Base-by-base conservation (phyloP, 805 yeast species). In the Candida andamanensis region DNA sequence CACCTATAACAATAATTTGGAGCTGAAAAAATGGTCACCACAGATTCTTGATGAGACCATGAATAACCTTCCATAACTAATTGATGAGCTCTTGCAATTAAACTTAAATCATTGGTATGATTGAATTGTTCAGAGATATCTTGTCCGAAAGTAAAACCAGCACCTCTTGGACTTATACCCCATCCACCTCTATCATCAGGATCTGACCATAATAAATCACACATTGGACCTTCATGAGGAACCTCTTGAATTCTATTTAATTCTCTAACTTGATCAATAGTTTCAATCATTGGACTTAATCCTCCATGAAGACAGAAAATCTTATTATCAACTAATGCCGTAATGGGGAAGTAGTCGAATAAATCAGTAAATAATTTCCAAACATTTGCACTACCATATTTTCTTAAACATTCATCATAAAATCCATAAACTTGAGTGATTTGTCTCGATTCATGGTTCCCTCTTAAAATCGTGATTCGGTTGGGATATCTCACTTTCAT, bases 91-190 rank as follows among this genome's bases (percentile, higher is more conserved):
- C 97, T 77, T 17, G 97, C 95, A 42, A 89, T 82, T 41, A 89
- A 66, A 32, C 83, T 72, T 43, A 89, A 67, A 44, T 82, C 87
- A 56, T 89, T 89, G 13, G 87, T 80, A 61, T 87, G 95, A 56
- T 89, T 89, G 63, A 89, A 89, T 54, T 86, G 95, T 56, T 85
- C 95, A 45, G 89, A 76, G 49, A 87, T 85, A 67, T 89, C 95
- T 64, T 82, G 94, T 49, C 97, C 97, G 75, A 89, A 89, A 52
- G 95, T 85, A 80, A 84, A 89, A 59, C 97, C 97, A 41, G 97
- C 97, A 69, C 96, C 96, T 76, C 97, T 78, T 60, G 96, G 95
- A 53, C 92, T 81, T 45, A 89, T 85, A 42, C 95, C 95, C 97
- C 97, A 89, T 49, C 95, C 96, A 47, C 95, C 95, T 55, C 96